phyloP scores from a whole-genome alignment of 1,284 basidiomycete species.

The Lentinula novae-zelandiae region DNA sequence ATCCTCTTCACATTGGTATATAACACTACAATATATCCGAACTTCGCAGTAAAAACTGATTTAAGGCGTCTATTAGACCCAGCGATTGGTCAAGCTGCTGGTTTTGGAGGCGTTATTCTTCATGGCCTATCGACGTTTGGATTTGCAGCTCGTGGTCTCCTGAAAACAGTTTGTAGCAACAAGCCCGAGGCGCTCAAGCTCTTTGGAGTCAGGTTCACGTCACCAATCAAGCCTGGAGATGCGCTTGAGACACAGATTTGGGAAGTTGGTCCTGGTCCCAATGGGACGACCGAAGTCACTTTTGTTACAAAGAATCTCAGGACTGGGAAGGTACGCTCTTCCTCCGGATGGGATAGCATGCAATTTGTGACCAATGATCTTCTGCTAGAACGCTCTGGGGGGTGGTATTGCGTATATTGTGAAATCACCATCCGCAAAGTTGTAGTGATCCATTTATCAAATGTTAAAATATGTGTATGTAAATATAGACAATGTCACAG shows the following conservation, averaged over 20 bases:
- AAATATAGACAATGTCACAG: no score
- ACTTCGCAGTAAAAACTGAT: not conserved
- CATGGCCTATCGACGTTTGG: constrained; percentile 81
- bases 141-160: constrained; percentile 70
- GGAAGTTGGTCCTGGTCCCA: constrained; percentile 66
- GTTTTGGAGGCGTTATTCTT: constrained; percentile 79
- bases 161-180: constrained; percentile 55
- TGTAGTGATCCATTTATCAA: constrained; percentile 29
- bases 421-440: constrained; percentile 48
- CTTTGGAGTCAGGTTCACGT: constrained; percentile 73
- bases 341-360: not conserved
- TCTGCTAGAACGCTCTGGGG: constrained; percentile 44
- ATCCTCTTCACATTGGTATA: constrained; percentile 78
- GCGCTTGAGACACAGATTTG: constrained; percentile 74
- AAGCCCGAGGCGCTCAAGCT: constrained; percentile 59
- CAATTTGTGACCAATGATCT: not conserved
- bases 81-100: constrained; percentile 59
- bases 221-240: constrained; percentile 79
- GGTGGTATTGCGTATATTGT: constrained; percentile 58
- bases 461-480: no score
- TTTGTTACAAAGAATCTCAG: constrained; percentile 70
- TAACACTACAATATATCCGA: not conserved
- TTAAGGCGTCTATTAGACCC: constrained; percentile 48
- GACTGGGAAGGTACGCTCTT: constrained; percentile 57
- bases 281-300: constrained; percentile 64